Conservation (phyloP, 306 rosid genomes). For the Castanea sativa region DNA sequence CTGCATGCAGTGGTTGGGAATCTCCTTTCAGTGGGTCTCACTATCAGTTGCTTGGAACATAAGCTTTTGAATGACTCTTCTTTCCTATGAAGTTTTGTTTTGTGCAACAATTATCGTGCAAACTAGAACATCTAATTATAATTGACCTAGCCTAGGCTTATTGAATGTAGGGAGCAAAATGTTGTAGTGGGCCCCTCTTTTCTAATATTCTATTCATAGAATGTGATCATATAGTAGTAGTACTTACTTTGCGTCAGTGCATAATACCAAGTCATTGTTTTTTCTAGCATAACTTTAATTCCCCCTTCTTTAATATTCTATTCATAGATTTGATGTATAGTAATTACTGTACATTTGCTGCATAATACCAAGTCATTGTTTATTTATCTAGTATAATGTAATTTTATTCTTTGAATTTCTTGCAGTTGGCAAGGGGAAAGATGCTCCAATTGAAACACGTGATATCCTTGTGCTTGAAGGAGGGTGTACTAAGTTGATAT, state of each 20-base stretch:
- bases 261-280: slow-evolving; percentile 2
- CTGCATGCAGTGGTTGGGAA: slow-evolving; percentile 13
- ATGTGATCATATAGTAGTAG: neutral
- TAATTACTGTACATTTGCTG: neutral
- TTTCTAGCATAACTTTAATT: slow-evolving; percentile 22
- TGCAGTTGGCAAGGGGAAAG: slow-evolving; percentile 77
- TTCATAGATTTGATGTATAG: neutral
- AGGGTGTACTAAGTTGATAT: slow-evolving; percentile 43
- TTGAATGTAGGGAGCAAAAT: slow-evolving; percentile 1
- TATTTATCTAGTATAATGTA: slow-evolving; percentile 13
- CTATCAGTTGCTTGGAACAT: slow-evolving; percentile 4
- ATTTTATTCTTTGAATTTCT: slow-evolving; percentile 20
- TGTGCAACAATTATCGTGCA: neutral
- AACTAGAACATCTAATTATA: slow-evolving; percentile 1
- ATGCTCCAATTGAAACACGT: slow-evolving; percentile 67
- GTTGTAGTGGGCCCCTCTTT: neutral
- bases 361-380: slow-evolving; percentile 4
- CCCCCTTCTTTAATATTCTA: neutral
- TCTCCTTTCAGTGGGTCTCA: slow-evolving; percentile 13
- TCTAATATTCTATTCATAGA: neutral
- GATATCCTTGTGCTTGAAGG: slow-evolving; percentile 70
- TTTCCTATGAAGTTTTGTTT: neutral
- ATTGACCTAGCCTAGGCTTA: neutral
- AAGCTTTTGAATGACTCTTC: neutral
- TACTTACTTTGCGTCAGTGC: neutral